Evolutionary conservation across 1,284 basidiomycete genomes (phyloP).

Genomic region (Ustilago shanxiensis): DNA sequence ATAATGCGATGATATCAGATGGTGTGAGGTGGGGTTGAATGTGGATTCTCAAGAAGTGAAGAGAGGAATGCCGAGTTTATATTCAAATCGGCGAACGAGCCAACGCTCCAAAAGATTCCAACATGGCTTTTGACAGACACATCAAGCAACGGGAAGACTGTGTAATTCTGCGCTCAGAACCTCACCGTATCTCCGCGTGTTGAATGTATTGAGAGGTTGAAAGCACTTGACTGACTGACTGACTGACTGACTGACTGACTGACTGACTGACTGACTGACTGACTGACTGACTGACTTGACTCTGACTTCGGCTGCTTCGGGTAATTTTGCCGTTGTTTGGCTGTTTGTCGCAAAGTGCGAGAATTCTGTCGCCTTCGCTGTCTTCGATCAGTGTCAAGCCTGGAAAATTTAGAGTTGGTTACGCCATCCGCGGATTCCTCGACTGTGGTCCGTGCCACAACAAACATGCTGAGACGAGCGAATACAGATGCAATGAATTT

Average conservation of each 20-base stretch:
- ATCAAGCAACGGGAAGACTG: neutral
- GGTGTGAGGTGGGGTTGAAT: neutral
- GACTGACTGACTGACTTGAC: too few species aligned
- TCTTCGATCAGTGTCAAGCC: conserved; percentile 33
- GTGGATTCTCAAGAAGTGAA: neutral
- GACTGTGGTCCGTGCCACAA: conserved; percentile 29
- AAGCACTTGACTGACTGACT: too few species aligned
- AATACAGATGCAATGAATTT: neutral
- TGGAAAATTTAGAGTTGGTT: conserved; percentile 10
- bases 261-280: too few species aligned
- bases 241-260: too few species aligned
- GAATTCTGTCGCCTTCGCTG: conserved; percentile 26
- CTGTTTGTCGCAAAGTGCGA: neutral
- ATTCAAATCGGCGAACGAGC: conserved; percentile 30
- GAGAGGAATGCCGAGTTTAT: too few species aligned
- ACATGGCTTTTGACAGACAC: neutral
- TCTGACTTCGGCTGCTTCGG: conserved; percentile 7
- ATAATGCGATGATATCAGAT: neutral
- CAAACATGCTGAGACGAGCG: too few species aligned
- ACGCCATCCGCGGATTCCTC: conserved; percentile 15
- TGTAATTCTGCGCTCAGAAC: neutral
- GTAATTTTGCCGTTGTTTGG: neutral
- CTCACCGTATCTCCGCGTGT: conserved; percentile 11
- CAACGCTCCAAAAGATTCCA: too few species aligned
- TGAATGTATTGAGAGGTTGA: too few species aligned